These are phyloP conservation scores for Poterioochromonas sp. DNA, from an alignment of 352 stramenopile genomes.

Conservation along the genomic window DNA sequence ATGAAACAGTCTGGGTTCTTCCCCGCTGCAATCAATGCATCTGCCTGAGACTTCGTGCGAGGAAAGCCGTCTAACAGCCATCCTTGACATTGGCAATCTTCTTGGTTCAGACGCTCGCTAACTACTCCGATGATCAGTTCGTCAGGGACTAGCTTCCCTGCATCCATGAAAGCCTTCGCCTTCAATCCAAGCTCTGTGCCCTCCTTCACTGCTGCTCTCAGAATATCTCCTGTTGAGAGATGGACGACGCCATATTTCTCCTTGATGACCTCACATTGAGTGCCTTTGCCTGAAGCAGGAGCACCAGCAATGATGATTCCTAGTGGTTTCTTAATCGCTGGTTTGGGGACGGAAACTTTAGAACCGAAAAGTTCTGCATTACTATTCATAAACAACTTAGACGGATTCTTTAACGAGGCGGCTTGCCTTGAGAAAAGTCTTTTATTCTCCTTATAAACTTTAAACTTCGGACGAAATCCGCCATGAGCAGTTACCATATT, in stretches of 20 bases:
- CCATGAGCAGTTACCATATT: no score
- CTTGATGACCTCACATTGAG: constrained; percentile 85
- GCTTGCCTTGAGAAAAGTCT: no score
- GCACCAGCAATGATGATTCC: constrained; percentile 81
- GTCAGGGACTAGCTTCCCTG: constrained; percentile 72
- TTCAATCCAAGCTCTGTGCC: constrained; percentile 94
- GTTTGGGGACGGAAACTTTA: no score
- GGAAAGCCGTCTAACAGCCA: constrained; percentile 99
- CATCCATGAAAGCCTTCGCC: constrained; percentile 96
- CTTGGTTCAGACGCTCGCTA: constrained; percentile 89
- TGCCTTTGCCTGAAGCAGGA: constrained; percentile 86
- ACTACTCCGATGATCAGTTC: constrained; percentile 99
- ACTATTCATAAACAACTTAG: no score
- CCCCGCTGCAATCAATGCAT: constrained; percentile 80
- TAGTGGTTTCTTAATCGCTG: background rate
- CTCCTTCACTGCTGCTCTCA: constrained; percentile 86
- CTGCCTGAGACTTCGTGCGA: constrained; percentile 90
- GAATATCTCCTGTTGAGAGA: constrained; percentile 97
- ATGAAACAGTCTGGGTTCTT: constrained; percentile 71
- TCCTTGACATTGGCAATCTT: constrained; percentile 85
- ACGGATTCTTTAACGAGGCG: no score
- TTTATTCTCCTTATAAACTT: no score
- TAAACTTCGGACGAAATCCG: no score
- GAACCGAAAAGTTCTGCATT: no score
- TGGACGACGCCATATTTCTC: constrained; percentile 93